These are phyloP conservation scores for Crotalaria pallida DNA, from an alignment of 306 rosid species.

Conservation along the genomic window DNA sequence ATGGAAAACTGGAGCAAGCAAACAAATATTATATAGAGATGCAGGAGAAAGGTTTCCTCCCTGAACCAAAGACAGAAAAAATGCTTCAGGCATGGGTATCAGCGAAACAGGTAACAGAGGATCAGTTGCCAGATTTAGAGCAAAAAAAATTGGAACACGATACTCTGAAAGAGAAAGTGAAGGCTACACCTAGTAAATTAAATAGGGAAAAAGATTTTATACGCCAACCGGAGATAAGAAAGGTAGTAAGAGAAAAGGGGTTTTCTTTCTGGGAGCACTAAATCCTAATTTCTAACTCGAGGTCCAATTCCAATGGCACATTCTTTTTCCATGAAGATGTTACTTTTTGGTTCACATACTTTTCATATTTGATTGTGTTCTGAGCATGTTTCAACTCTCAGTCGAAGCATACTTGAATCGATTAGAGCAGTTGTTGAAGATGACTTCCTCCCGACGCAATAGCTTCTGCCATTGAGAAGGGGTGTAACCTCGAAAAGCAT, in stretches of 20 bases:
- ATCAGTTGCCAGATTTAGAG: slow-evolving; percentile 19
- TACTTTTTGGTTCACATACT: neutral
- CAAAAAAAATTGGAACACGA: slow-evolving; percentile 23
- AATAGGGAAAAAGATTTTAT: slow-evolving; percentile 41
- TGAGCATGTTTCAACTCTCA: too few relatives aligned
- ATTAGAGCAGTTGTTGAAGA: too few relatives aligned
- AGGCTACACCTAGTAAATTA: slow-evolving; percentile 26
- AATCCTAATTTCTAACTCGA: slow-evolving; percentile 16
- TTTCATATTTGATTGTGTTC: neutral
- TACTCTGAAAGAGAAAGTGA: slow-evolving; percentile 22
- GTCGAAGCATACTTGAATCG: too few relatives aligned
- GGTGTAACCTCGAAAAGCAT: too few relatives aligned
- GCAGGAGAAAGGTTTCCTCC: slow-evolving; percentile 65
- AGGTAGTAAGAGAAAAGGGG: slow-evolving; percentile 56
- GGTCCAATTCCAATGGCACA: neutral
- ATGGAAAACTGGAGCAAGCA: slow-evolving; percentile 70
- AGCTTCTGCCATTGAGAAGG: too few relatives aligned
- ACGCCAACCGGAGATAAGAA: slow-evolving; percentile 56
- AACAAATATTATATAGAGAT: slow-evolving; percentile 67
- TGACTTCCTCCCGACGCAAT: too few relatives aligned
- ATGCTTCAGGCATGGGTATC: slow-evolving; percentile 76
- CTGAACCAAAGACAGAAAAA: slow-evolving; percentile 71
- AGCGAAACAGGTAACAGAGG: slow-evolving; percentile 37
- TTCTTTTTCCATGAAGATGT: neutral
- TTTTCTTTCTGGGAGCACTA: slow-evolving; percentile 77